Evolutionary conservation across 192 early-diverging fungal species (phyloP).

Genomic region (Ramicandelaber brevisporus): DNA sequence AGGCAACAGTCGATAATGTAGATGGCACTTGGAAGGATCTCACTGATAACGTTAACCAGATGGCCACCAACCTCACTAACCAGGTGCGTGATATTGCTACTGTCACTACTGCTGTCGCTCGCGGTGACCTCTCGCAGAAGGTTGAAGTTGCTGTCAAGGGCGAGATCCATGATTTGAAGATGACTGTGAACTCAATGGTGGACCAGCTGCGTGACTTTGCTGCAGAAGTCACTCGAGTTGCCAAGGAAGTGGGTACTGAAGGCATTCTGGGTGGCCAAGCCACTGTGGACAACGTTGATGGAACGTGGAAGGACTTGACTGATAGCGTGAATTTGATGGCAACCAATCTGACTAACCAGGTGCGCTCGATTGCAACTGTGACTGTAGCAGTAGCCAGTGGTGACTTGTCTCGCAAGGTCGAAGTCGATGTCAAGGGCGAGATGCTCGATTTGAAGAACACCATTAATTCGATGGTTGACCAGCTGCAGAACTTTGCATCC

Average conservation of each 20-base stretch:
- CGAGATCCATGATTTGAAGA: constrained; percentile 28
- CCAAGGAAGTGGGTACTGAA: constrained; percentile 40
- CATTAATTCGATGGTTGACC: constrained; percentile 41
- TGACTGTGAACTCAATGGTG: constrained; percentile 37
- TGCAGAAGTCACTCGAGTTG: constrained; percentile 36
- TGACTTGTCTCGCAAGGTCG: constrained; percentile 29
- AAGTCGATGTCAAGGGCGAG: constrained; percentile 26
- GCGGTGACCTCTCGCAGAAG: constrained; percentile 25
- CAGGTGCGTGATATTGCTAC: constrained; percentile 32
- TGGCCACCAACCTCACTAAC: constrained; percentile 31
- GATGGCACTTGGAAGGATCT: constrained; percentile 34
- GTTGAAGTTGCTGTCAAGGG: constrained; percentile 19
- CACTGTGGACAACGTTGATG: constrained; percentile 25
- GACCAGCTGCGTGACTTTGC: constrained; percentile 38
- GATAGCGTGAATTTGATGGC: constrained; percentile 57
- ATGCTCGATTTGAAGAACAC: constrained; percentile 31
- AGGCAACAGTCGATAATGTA: constrained; percentile 22
- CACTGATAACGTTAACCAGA: constrained; percentile 36
- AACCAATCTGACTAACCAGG: constrained; percentile 32
- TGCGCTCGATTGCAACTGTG: constrained; percentile 35
- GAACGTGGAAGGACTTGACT: constrained; percentile 46
- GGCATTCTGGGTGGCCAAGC: constrained; percentile 46
- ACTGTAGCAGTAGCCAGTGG: constrained; percentile 43
- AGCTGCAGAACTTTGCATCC: constrained; percentile 26
- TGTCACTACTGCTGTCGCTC: constrained; percentile 28